Base-by-base conservation (phyloP, 805 yeast species). In the Wickerhamiella lipophila region DNA sequence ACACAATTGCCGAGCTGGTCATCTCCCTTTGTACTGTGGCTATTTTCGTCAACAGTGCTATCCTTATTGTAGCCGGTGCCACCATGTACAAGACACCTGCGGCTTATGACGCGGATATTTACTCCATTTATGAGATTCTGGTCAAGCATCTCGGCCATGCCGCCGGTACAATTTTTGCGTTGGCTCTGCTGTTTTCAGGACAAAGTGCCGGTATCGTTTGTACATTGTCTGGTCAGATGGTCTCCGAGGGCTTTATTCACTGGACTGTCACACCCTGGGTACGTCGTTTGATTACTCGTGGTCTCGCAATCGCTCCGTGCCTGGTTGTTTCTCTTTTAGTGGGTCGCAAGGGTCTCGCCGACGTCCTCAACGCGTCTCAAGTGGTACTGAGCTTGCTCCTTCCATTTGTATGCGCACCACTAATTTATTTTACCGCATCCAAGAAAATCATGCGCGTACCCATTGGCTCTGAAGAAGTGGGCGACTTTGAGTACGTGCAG, bases 141-240 rank as follows among this genome's bases (percentile, higher is more conserved):
- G 70, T 77, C 4, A 68, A 71, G 26, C 83, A 83, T 58, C 71
- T 87, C 35, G 83, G 94, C 1, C 81, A 83, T 13, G 77, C 87
- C 5, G 96, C 96, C 0, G 96, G 95, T 5, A 68, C 83, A 8
- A 80, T 87, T 0, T 87, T 88, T 69, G 96, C 95, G 0, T 65
- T 86, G 45, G 96, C 96, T 1, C 74, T 87, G 65, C 68, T 87
- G 42, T 87, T 83, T 61, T 80, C 89, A 12, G 96, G 96, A n/a
- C 89, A 87, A 60, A 81, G 92, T 58, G 96, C 96, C 2, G 96
- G 96, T 38, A 83, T 89, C 35, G 94, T 87, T 16, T 87, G 95
- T 60, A 88, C 96, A 0, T 72, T 88, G 58, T 88, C 96, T 1
- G 95, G 96, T 32, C 96, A 87, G 62, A 84, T 85, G 78, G 94